A percentile compares a stretch with the other conserved stretches of the same genome.
Evolutionary conservation across 257 asterid species (phyloP).

Genomic region (Phtheirospermum japonicum): DNA sequence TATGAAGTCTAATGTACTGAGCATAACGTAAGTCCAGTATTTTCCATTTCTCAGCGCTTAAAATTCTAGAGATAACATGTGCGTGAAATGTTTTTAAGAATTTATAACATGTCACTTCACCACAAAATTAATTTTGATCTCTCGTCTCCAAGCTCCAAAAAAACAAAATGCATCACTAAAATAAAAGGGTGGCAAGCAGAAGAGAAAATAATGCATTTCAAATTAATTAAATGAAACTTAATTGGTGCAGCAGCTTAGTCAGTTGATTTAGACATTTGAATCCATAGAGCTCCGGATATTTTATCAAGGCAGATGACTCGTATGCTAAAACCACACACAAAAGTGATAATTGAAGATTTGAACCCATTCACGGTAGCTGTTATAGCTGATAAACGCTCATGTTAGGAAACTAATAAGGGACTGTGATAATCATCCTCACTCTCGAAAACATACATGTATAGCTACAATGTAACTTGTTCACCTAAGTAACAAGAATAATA

Average conservation of each 20-base stretch:
- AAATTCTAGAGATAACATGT: constrained; percentile 10
- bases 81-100: not conserved
- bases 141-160: not conserved
- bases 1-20: constrained; percentile 13
- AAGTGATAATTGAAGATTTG: not conserved
- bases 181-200: not conserved
- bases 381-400: constrained; percentile 13
- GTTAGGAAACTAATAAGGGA: not conserved
- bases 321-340: not conserved
- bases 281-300: not conserved
- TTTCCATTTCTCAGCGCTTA: constrained; percentile 12
- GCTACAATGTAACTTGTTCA: not conserved
- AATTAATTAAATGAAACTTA: constrained; percentile 6
- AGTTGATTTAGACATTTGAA: constrained; percentile 7
- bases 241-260: constrained; percentile 6
- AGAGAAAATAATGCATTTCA: constrained; percentile 12
- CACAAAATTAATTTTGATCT: not conserved
- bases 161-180: not conserved
- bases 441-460: not conserved
- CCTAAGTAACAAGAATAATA: not conserved
- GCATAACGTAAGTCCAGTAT: constrained; percentile 21
- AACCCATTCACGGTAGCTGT: constrained; percentile 1
- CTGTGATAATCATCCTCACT: not conserved
- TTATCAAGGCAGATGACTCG: not conserved
- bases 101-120: not conserved